Evolutionary conservation across 2,329 filamentous ascomycete species (phyloP), one percentile per base, ranked within the genome.

Genomic region (Neospermospora avenae): DNA sequence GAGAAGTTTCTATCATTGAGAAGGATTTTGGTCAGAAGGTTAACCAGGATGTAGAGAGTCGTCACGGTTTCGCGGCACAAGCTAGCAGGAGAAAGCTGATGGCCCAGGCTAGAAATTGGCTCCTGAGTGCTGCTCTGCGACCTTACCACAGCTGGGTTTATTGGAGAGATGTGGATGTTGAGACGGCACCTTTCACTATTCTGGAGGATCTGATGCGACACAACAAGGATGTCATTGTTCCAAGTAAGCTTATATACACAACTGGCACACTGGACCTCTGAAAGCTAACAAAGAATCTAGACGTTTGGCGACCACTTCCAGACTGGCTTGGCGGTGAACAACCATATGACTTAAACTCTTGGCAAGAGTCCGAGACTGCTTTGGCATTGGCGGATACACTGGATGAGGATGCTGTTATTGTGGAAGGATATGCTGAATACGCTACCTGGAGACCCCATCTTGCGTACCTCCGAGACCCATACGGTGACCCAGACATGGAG

Each of bases 141-240:
- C 95, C 95, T 1, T 96, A 95, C 55, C 95, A 99, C 74, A 97
- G 93, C 65, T 99, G 95, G 95, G 95, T 99, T 10, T 99, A 99
- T 74, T 99, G 95, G 95, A 87, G 95, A 75, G 95, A 99, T 77
- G 95, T 96, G 24, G 95, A 99, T 76, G 95, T 99, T 8, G 92
- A 98, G 76, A 99, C 95, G 1, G 95, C 95, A 2, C 95, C 95
- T 0, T 95, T 93, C 72, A 98, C 95, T 0, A 98, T 99, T 68
- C 78, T 99, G 64, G 95, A 99, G 73, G 95, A 99, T 77, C 78
- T 99, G 57, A 99, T 99, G 95, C 87, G 93, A 65, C 95, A 99
- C 72, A 96, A 99, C 77, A 98, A 97, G 77, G 95, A 99, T 73
- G 88, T 99, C 31, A 99, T 97, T 72, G 95, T 99, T 59, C 95